Evolutionary conservation across 441 rosid genomes (phyloP).

Genomic region (Breynia disticha): DNA sequence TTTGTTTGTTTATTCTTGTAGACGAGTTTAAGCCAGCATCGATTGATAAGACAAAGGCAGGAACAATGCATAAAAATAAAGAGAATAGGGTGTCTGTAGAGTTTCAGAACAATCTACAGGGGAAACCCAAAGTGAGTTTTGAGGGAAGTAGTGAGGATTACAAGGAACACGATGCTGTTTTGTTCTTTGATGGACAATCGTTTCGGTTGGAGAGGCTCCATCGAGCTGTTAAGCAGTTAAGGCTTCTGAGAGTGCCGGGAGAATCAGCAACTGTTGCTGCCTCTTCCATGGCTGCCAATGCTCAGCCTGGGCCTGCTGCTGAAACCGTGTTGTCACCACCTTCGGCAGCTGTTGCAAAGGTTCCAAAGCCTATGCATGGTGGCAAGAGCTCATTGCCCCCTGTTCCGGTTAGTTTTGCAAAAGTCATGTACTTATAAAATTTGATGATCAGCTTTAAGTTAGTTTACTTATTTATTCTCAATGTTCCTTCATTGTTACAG

Average conservation of each 20-base stretch:
- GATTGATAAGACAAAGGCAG: constrained; percentile 67
- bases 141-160: constrained; percentile 84
- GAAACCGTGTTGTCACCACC: constrained; percentile 54
- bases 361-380: constrained; percentile 30
- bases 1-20: constrained; percentile 16
- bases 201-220: constrained; percentile 72
- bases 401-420: constrained; percentile 38
- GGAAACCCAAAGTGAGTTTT: constrained; percentile 65
- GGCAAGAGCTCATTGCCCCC: constrained; percentile 35
- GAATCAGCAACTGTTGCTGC: constrained; percentile 41
- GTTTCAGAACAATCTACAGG: constrained; percentile 71
- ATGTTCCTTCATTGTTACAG: too few relatives aligned
- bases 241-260: constrained; percentile 53
- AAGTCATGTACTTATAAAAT: neutral
- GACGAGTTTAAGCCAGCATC: constrained; percentile 90
- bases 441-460: neutral
- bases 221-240: constrained; percentile 65
- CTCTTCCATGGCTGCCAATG: constrained; percentile 16
- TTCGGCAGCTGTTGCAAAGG: constrained; percentile 20
- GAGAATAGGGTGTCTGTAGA: constrained; percentile 70
- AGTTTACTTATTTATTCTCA: too few relatives aligned
- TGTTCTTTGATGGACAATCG: constrained; percentile 63
- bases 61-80: constrained; percentile 55
- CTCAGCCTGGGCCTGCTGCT: constrained; percentile 21
- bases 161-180: constrained; percentile 66